Base-by-base conservation (phyloP, 352 stramenopile species). In the Phytopythium delawarense region DNA sequence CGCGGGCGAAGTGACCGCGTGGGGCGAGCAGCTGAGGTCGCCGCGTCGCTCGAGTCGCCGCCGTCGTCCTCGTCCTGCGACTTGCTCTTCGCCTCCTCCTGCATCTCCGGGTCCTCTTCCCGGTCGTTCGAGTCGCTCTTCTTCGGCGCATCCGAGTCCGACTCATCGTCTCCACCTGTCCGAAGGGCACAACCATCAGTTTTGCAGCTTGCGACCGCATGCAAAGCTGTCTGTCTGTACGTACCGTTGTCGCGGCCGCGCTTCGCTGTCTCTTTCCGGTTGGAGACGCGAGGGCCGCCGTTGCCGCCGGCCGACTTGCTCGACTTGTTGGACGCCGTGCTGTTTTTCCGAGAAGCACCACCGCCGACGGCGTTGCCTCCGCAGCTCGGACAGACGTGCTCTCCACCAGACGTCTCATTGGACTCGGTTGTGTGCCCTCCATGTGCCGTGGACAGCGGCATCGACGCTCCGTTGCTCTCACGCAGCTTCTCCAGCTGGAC, bases 401-500 rank as follows among this genome's bases (percentile, higher is more conserved):
- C 39, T 8, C 23, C 35, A 30, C n/a, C 18, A 23, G 35, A 34
- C 1, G 21, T 13, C 16, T 60, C 54, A 2, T 16, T 28, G 6
- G 50, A 44, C 23, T 16, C 20, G 32, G 52, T 21, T 7, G 42
- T 6, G 20, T 49, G 42, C 21, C 20, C 32, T 11, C 6, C 8
- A 34, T 40, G 6, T 4, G 51, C 8, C 12, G 32, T 16, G 1
- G 51, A 57, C 23, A 40, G 20, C 4, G 37, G 18, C 21, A 37
- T n/a, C 53, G 53, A 21, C 6, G 21, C 23, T 16, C 54, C 32
- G 5, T 56, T 57, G 25, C 66, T 80, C 39, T 91, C 81, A 25
- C 79, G 71, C 7, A 91, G 63, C 49, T 89, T 91, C 39, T 91
- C 81, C 52, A 91, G 70, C 72, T 89, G 46, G 18, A 64, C 20